Evolutionary conservation across 306 rosid species (phyloP), one percentile per base, ranked within the genome.

Genomic region (Mimosa pudica): DNA sequence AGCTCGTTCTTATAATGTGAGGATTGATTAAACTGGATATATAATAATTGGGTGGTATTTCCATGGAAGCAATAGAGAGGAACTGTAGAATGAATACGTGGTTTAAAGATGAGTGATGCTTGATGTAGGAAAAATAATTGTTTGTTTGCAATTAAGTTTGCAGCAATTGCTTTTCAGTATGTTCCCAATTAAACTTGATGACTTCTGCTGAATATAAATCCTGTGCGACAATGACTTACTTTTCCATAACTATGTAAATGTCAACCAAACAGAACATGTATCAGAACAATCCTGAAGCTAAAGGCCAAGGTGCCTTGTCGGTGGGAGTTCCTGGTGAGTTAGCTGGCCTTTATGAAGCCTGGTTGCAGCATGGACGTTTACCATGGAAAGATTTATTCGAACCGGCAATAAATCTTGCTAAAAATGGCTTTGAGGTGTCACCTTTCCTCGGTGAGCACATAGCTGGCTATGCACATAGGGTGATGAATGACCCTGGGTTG

Each of bases 281-380:
- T 81, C 83, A 89, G 20, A 75, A 77, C 79, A 83, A 90, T 81
- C 81, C 90, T 12, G 6, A 62, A 32, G 88, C 85, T 82, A 91
- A 91, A 87, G 6, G 0, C 13, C 10, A 9, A 8, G 98, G 98
- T 71, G 88, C 95, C 58, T 79, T 92, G 78, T 81, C 98, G 35
- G 82, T 86, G 83, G 98, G 94, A 78, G 90, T 95, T 81, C 98
- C 98, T 51, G 97, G 98, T 64, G 98, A 91, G 82, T 83, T 92
- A 82, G 98, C 97, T 47, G 98, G 98, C 36, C 92, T 95, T 60
- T 88, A 92, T 77, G 89, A 88, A 84, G 98, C 95, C 20, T 95
- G 98, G 98, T 82, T 83, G 79, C 83, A 81, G 80, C 69, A 95
- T 65, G 98, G 98, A 64, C 91, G 96, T 64, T 75, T 95, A 72